These are phyloP conservation scores for Beauveria sp. DNA, from an alignment of 2,329 filamentous ascomycete species.

Conservation along the genomic window DNA sequence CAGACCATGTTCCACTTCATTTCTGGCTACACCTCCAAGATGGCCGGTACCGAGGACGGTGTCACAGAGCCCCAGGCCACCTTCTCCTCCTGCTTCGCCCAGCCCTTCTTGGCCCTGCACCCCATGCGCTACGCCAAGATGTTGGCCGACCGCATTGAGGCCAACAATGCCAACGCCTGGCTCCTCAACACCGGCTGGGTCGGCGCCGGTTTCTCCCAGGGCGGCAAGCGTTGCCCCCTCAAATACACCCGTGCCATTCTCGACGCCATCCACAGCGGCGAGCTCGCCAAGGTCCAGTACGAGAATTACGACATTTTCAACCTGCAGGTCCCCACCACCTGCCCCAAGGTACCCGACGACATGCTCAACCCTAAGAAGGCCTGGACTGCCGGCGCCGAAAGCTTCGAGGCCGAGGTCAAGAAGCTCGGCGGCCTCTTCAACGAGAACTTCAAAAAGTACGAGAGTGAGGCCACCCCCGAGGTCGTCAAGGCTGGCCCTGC, in stretches of 20 bases:
- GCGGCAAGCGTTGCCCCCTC: slow-evolving; percentile 92
- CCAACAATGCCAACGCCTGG: slow-evolving; percentile 95
- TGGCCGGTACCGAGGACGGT: slow-evolving; percentile 97
- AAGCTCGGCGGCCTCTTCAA: slow-evolving; percentile 87
- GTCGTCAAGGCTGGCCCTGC: slow-evolving; percentile 61
- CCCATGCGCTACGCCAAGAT: slow-evolving; percentile 99
- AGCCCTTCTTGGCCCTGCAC: slow-evolving; percentile 97
- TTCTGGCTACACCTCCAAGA: slow-evolving; percentile 99
- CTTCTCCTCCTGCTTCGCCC: slow-evolving; percentile 98
- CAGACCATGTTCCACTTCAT: slow-evolving; percentile 99
- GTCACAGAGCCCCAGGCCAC: slow-evolving; percentile 96
- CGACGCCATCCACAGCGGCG: slow-evolving; percentile 94
- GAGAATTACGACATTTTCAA: slow-evolving; percentile 97
- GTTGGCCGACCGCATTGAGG: slow-evolving; percentile 94
- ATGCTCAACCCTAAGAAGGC: slow-evolving; percentile 90
- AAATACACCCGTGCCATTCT: slow-evolving; percentile 99
- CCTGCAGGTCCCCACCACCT: slow-evolving; percentile 87
- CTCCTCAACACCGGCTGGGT: slow-evolving; percentile 98
- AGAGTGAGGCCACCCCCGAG: slow-evolving; percentile 71
- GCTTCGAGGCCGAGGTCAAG: slow-evolving; percentile 80
- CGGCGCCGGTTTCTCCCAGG: slow-evolving; percentile 81
- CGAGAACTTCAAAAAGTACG: slow-evolving; percentile 97
- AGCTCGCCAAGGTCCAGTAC: slow-evolving; percentile 87
- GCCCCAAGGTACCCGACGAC: slow-evolving; percentile 81
- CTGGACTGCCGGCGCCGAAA: slow-evolving; percentile 75